These are phyloP conservation scores for Alternaria panax DNA, from an alignment of 2,329 filamentous ascomycete species.

Conservation along the genomic window DNA sequence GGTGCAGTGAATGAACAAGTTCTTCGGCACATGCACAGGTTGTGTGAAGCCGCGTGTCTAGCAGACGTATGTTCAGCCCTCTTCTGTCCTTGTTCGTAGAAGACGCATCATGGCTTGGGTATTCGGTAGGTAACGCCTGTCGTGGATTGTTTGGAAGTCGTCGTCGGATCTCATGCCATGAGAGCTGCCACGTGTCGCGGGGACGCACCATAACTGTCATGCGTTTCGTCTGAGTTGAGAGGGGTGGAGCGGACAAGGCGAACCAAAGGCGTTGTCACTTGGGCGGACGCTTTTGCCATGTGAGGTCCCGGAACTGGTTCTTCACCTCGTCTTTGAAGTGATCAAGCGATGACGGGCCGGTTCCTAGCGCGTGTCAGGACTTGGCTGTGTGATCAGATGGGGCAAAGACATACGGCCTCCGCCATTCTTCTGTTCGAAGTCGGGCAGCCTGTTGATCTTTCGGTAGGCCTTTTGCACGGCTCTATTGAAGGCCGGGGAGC, in stretches of 20 bases:
- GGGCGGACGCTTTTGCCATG: slow-evolving; percentile 47
- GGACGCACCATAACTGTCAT: not conserved
- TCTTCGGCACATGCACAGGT: too few species aligned
- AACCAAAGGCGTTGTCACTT: slow-evolving; percentile 23
- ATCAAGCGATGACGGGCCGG: slow-evolving; percentile 53
- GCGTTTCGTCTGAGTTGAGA: not conserved
- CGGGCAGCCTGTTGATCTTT: slow-evolving; percentile 55
- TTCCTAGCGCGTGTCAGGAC: slow-evolving; percentile 25
- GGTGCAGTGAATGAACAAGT: not conserved
- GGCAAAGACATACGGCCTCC: slow-evolving; percentile 55
- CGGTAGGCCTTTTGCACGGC: slow-evolving; percentile 60
- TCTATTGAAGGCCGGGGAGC: slow-evolving; percentile 63
- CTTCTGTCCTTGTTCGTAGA: not conserved
- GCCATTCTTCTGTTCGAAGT: slow-evolving; percentile 48
- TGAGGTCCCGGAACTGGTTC: slow-evolving; percentile 52
- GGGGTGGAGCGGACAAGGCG: not conserved
- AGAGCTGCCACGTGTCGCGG: not conserved
- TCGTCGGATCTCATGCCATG: not conserved
- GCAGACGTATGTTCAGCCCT: not conserved
- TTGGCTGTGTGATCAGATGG: not conserved
- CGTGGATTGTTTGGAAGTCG: not conserved
- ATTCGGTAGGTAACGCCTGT: not conserved
- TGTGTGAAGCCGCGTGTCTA: not conserved
- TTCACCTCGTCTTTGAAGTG: slow-evolving; percentile 64
- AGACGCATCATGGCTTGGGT: not conserved